A percentile compares a stretch with the other conserved stretches of the same genome.
Evolutionary conservation across 2,329 filamentous ascomycete genomes (phyloP).

Genomic region (Pseudonectria buxi): DNA sequence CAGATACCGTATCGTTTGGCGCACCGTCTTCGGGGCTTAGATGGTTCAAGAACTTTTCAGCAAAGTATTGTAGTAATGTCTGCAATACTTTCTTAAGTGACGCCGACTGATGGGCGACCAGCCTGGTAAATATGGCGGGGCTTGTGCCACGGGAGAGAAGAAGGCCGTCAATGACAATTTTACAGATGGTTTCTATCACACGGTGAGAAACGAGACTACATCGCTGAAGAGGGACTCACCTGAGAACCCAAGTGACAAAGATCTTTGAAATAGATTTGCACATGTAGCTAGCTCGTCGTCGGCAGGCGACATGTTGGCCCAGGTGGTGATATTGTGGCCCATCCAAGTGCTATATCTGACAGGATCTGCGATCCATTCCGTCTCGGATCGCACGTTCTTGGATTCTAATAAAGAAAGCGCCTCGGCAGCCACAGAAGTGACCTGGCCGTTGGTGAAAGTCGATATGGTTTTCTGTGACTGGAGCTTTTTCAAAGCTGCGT

Average conservation of each 20-base stretch:
- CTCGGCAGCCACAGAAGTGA: conserved; percentile 47
- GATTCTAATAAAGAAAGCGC: conserved; percentile 44
- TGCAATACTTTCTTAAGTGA: conserved; percentile 20
- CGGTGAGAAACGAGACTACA: conserved; percentile 1
- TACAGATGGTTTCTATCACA: conserved; percentile 35
- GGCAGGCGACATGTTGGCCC: conserved; percentile 27
- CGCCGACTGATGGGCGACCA: conserved; percentile 24
- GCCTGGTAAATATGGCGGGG: conserved; percentile 19
- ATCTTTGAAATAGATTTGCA: conserved; percentile 47
- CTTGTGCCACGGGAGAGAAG: conserved; percentile 25
- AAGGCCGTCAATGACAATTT: conserved; percentile 28
- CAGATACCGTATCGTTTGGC: conserved; percentile 40
- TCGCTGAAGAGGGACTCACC: conserved; percentile 39
- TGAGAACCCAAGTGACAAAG: conserved; percentile 64
- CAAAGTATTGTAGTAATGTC: conserved; percentile 33
- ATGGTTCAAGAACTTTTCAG: conserved; percentile 36
- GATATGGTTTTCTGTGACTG: conserved; percentile 34
- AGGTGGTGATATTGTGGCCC: conserved; percentile 52
- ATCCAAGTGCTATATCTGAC: conserved; percentile 65
- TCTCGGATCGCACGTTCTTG: conserved; percentile 18
- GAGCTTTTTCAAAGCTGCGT: conserved; percentile 21
- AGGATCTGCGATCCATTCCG: conserved; percentile 58
- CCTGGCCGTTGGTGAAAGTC: conserved; percentile 41
- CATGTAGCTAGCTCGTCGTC: conserved; percentile 34
- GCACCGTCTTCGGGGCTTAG: conserved; percentile 26